Evolutionary conservation across 768 basidiomycete species (phyloP).

Genomic region (Dacryopinax primogenitus): DNA sequence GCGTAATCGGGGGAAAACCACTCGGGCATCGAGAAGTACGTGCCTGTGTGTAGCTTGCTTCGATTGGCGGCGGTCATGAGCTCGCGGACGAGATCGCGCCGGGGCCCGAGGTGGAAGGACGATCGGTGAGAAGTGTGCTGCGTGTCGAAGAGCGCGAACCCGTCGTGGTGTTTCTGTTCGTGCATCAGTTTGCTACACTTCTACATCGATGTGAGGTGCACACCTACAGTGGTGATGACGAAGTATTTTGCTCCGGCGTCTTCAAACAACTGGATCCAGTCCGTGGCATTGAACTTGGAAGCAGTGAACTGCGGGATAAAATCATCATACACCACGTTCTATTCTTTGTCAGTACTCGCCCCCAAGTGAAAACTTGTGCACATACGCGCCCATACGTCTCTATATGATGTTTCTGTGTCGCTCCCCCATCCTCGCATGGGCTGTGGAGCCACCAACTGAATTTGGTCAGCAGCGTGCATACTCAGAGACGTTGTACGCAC

Average conservation of each 20-base stretch:
- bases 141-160: conserved; percentile 45
- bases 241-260: conserved; percentile 50
- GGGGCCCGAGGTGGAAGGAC: conserved; percentile 37
- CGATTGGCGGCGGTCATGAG: conserved; percentile 38
- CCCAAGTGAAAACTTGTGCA: neutral
- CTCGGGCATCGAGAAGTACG: conserved; percentile 46
- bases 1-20: conserved; percentile 47
- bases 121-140: conserved; percentile 40
- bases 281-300: conserved; percentile 40
- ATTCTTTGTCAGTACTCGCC: neutral
- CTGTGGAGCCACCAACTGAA: conserved; percentile 33
- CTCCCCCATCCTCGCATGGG: conserved; percentile 27
- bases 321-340: conserved; percentile 44
- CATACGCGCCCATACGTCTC: conserved; percentile 36
- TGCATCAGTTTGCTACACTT: neutral
- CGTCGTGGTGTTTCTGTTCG: conserved; percentile 48
- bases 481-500: conserved; percentile 25
- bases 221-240: conserved; percentile 38
- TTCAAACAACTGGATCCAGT: conserved; percentile 44
- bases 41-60: conserved; percentile 45
- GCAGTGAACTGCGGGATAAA: conserved; percentile 46
- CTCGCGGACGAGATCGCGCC: conserved; percentile 41
- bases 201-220: neutral
- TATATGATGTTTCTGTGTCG: conserved; percentile 39
- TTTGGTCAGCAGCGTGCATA: neutral